These are phyloP conservation scores for Serendipita sp. DNA, from an alignment of 768 basidiomycete species.

Conservation along the genomic window DNA sequence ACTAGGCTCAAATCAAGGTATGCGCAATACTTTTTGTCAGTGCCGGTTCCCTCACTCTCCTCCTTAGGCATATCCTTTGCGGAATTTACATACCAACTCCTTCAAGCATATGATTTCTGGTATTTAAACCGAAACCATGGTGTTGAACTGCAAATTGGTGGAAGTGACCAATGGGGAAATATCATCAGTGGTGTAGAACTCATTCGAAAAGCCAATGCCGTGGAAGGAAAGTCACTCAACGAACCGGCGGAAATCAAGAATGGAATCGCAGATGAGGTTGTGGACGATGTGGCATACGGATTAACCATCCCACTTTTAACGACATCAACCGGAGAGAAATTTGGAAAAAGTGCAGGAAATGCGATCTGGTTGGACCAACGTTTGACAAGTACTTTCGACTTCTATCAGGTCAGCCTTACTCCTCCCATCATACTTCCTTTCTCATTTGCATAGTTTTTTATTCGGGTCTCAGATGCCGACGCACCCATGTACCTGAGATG, in stretches of 20 bases:
- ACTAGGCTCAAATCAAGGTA: not conserved
- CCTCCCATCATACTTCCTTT: not conserved
- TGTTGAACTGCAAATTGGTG: slow-evolving; percentile 83
- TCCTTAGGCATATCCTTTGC: slow-evolving; percentile 92
- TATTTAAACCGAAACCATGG: slow-evolving; percentile 44
- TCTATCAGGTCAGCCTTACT: slow-evolving; percentile 64
- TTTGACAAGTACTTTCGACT: slow-evolving; percentile 76
- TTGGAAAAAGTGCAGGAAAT: slow-evolving; percentile 94
- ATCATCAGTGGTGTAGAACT: slow-evolving; percentile 88
- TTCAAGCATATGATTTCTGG: slow-evolving; percentile 93
- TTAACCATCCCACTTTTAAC: slow-evolving; percentile 90
- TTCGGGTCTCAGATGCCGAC: slow-evolving; percentile 64
- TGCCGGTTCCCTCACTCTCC: slow-evolving; percentile 39
- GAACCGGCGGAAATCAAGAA: not conserved
- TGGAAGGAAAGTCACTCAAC: slow-evolving; percentile 6
- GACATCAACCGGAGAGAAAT: slow-evolving; percentile 79
- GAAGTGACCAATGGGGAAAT: slow-evolving; percentile 98
- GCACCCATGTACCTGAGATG: slow-evolving; percentile 64
- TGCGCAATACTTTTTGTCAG: slow-evolving; percentile 48
- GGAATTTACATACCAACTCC: slow-evolving; percentile 92
- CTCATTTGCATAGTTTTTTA: slow-evolving; percentile 53
- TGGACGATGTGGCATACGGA: slow-evolving; percentile 38
- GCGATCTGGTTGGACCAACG: slow-evolving; percentile 75
- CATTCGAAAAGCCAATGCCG: slow-evolving; percentile 39
- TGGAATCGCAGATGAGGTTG: not conserved